phyloP scores from a whole-genome alignment of 192 early-diverging fungal genomes.

The Haplosporangium gracile region DNA sequence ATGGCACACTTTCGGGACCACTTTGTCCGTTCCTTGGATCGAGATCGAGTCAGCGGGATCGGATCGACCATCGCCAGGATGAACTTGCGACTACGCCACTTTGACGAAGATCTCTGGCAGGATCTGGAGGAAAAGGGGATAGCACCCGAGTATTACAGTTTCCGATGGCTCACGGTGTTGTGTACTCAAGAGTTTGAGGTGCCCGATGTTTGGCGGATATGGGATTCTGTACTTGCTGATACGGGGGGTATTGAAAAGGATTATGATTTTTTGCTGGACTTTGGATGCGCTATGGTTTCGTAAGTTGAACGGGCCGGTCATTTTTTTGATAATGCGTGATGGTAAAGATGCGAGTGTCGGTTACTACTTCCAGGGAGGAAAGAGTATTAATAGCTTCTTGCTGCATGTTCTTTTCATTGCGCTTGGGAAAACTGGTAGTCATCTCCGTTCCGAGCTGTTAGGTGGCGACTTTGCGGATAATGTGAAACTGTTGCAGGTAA shows the following conservation, averaged over 20 bases:
- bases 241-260: conserved; percentile 58
- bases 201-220: conserved; percentile 82
- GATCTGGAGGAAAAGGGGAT: conserved; percentile 75
- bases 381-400: not conserved
- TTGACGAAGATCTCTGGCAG: conserved; percentile 71
- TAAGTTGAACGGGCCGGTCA: conserved; percentile 34
- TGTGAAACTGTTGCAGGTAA: conserved; percentile 71
- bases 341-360: not conserved
- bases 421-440: conserved; percentile 38
- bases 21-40: conserved; percentile 82
- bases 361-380: not conserved
- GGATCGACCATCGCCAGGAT: conserved; percentile 73
- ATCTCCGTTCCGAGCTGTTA: conserved; percentile 68
- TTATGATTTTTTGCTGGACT: conserved; percentile 77
- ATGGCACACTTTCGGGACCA: conserved; percentile 84
- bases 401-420: conserved; percentile 7
- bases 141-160: conserved; percentile 80
- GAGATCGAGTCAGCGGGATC: conserved; percentile 68
- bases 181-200: conserved; percentile 82
- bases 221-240: conserved; percentile 86
- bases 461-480: conserved; percentile 72
- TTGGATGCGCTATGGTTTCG: conserved; percentile 80
- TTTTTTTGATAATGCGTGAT: not conserved
- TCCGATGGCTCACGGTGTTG: conserved; percentile 85
- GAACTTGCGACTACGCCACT: conserved; percentile 63